Conservation (phyloP, 768 basidiomycete species). For the Candolleomyces eurysporus region DNA sequence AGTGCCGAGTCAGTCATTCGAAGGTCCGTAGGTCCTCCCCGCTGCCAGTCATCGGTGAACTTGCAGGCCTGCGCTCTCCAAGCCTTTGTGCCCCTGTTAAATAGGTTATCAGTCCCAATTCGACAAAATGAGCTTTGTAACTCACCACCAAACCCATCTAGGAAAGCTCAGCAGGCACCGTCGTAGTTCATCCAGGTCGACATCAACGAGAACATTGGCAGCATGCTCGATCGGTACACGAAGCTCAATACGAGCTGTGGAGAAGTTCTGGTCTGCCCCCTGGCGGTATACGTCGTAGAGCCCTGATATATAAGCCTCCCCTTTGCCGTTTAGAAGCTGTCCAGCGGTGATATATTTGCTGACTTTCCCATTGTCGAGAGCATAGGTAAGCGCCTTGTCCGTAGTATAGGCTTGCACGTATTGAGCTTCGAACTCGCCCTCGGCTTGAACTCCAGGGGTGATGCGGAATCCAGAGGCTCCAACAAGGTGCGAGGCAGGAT, state of each 20-base stretch:
- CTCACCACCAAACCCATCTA: constrained; percentile 7
- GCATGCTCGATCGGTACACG: constrained; percentile 1
- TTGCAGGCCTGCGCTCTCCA: neutral
- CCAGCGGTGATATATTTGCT: constrained; percentile 3
- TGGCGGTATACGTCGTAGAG: constrained; percentile 2
- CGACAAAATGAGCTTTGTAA: neutral
- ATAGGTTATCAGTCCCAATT: neutral
- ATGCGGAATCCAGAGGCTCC: constrained; percentile 14
- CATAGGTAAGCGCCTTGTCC: constrained; percentile 15
- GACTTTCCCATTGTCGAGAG: constrained; percentile 8
- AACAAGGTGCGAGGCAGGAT: constrained; percentile 14
- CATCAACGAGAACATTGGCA: neutral
- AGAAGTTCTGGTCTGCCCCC: neutral
- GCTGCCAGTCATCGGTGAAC: neutral
- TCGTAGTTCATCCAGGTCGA: neutral
- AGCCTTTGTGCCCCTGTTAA: neutral
- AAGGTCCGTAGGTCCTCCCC: neutral
- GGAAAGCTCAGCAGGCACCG: neutral
- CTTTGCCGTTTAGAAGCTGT: neutral
- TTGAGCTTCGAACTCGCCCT: constrained; percentile 4
- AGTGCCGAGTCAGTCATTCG: constrained; percentile 3
- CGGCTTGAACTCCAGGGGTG: constrained; percentile 4
- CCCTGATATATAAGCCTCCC: neutral
- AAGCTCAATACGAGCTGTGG: constrained; percentile 7
- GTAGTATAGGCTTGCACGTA: constrained; percentile 18